phyloP scores from a whole-genome alignment of 257 asterid genomes.

The Jacaranda copaia region DNA sequence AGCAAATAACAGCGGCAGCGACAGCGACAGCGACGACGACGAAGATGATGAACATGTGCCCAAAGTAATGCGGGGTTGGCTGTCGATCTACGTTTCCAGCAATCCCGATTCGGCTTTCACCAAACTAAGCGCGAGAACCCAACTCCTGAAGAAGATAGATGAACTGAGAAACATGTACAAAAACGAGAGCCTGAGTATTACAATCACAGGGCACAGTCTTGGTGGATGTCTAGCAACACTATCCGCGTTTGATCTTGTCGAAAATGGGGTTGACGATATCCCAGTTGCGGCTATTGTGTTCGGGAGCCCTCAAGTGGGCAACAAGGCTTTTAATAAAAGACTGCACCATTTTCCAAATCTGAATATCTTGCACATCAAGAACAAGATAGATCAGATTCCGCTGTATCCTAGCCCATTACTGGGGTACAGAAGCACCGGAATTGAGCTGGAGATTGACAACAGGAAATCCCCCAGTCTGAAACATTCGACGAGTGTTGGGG shows the following conservation, averaged over 20 bases:
- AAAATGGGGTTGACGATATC: conserved; percentile 70
- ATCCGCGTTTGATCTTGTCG: conserved; percentile 80
- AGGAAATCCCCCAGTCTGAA: conserved; percentile 75
- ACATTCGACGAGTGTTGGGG: conserved; percentile 66
- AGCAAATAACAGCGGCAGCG: not conserved
- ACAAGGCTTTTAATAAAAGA: conserved; percentile 59
- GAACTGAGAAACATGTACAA: conserved; percentile 43
- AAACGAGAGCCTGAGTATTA: conserved; percentile 44
- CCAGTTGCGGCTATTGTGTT: conserved; percentile 80
- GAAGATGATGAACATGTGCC: conserved; percentile 38
- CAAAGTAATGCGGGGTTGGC: conserved; percentile 83
- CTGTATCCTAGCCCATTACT: conserved; percentile 61
- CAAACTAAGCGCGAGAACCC: conserved; percentile 66
- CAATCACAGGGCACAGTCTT: conserved; percentile 79
- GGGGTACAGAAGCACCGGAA: conserved; percentile 62
- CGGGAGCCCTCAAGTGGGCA: conserved; percentile 88
- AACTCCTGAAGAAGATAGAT: conserved; percentile 55
- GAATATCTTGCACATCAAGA: conserved; percentile 67
- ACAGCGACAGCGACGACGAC: conserved; percentile 39
- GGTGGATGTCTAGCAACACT: conserved; percentile 68
- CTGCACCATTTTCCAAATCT: conserved; percentile 49
- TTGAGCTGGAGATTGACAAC: conserved; percentile 55
- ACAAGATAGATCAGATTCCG: conserved; percentile 76
- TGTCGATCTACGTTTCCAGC: conserved; percentile 58
- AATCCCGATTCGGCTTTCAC: conserved; percentile 77